Evolutionary conservation across 176 grass and related monocot genomes (phyloP), one percentile per base, ranked within the genome.

Genomic region (Triticum monococcum): DNA sequence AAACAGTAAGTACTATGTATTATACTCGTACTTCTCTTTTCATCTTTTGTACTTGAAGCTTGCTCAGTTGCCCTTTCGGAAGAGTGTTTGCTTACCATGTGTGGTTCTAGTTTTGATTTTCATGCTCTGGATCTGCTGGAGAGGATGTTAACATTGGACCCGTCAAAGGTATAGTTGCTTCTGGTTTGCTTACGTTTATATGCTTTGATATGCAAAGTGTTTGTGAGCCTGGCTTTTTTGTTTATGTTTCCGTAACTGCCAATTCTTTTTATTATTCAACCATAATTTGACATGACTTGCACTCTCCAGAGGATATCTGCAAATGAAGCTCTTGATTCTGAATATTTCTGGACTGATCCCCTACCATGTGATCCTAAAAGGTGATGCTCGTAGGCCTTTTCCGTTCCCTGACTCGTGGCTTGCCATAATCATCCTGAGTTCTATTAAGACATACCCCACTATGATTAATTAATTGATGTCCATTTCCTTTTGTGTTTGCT

Each of bases 341-440:
- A 95, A 70, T 95, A 95, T 83, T 95, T 95, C 60, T 95, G 90
- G 93, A 79, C 83, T 16, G 93, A 95, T 76, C 93, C 90, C 40
- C 76, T 90, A 80, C 93, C 93, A 72, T 95, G 93, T 84, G 93
- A 95, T 79, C 90, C 93, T 57, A 92, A 95, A 92, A 92, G 93
- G 90, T 95, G 22, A 66, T 23, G 52, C 25, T 74, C 24, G 12
- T 72, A 23, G 17, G 12, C 40, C 16, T 38, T 57, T 35, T 3
- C 8, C 14, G 22, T 77, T 70, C 32, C n/a, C 3, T 32, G 61
- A 23, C 7, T 32, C 77, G 11, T 10, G 64, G 10, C 8, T 31
- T 56, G 23, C 11, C 12, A 10, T 76, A 31, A 52, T 52, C 72
- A 67, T 81, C 36, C 11, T 59, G 73, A 75, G 32, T 57, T 84